Conservation (phyloP, 2,329 filamentous ascomycete species). For the Fusarium pseudoanthophilum region DNA sequence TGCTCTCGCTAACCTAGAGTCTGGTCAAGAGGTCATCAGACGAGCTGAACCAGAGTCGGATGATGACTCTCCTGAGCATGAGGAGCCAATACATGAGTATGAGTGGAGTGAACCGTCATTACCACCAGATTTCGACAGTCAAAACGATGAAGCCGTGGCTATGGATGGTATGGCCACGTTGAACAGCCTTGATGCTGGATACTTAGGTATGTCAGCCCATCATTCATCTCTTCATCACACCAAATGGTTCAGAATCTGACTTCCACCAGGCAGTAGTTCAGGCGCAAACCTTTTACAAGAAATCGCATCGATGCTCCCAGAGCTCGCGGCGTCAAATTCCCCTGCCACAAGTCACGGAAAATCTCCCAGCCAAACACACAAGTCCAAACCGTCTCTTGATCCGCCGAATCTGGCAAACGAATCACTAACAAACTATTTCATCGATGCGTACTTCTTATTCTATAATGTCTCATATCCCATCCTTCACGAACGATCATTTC, state of each 20-base stretch:
- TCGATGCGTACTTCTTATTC: background rate
- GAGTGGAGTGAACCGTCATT: background rate
- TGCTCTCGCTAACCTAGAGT: background rate
- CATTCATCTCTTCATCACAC: too few relatives aligned
- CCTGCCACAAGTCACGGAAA: background rate
- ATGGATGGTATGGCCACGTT: background rate
- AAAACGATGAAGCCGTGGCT: background rate
- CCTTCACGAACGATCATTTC: background rate
- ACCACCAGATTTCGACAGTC: background rate
- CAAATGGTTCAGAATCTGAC: background rate
- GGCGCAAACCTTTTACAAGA: background rate
- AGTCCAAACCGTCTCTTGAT: background rate
- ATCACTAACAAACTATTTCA: background rate
- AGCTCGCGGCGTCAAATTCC: background rate
- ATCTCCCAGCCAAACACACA: background rate
- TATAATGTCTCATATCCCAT: background rate
- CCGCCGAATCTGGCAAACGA: background rate
- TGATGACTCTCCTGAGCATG: background rate
- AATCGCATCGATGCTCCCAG: background rate
- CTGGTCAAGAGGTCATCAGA: background rate
- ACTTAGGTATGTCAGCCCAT: background rate
- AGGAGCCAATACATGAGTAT: background rate
- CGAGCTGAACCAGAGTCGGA: background rate
- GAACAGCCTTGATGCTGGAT: background rate
- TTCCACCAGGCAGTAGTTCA: background rate